Evolutionary conservation across 2,329 filamentous ascomycete species (phyloP), one percentile per base, ranked within the genome.

Genomic region (Botrytis fabae): DNA sequence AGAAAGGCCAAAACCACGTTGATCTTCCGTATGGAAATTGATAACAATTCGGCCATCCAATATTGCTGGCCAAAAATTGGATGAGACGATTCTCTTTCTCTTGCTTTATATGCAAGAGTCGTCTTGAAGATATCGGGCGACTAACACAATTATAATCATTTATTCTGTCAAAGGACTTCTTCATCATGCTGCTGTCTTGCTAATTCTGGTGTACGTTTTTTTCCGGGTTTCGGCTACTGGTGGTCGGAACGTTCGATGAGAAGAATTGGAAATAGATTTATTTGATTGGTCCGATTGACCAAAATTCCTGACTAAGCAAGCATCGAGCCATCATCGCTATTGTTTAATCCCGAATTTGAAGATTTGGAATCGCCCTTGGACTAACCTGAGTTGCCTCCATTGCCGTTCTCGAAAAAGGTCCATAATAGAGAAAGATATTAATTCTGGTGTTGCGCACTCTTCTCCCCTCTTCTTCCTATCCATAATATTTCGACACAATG

Each of bases 401-500:
- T 71, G 46, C 22, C 38, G 28, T 51, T 66, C 46, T 54, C 32
- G 20, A 18, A 28, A 51, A 54, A 66, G 64, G 38, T 60, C n/a
- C 62, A 40, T 70, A 61, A 35, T 61, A 59, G 51, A 60, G 44
- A 68, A 40, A 44, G 59, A 51, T 38, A 68, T 72, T 59, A 46
- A 66, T 68, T 46, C 28, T 48, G 69, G 44, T 66, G 38, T 40
- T 72, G 69, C 54, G 54, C 70, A 28, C 25, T 40, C 71, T 76
- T 76, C 75, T 73, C 74, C 71, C 75, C 75, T 73, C 70, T 46
- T n/a, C 40, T 54, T 64, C 69, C 54, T 72, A 20, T 71, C 57
- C 62, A 70, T 74, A 65, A 71, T 57, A 65, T 42, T 18, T 62
- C 46, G 74, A 69, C 79, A 90, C 87, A 85, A 88, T 89, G 83